Base-by-base conservation (phyloP, 1,139 yeast species). In the Tardiomyces depauwii region DNA sequence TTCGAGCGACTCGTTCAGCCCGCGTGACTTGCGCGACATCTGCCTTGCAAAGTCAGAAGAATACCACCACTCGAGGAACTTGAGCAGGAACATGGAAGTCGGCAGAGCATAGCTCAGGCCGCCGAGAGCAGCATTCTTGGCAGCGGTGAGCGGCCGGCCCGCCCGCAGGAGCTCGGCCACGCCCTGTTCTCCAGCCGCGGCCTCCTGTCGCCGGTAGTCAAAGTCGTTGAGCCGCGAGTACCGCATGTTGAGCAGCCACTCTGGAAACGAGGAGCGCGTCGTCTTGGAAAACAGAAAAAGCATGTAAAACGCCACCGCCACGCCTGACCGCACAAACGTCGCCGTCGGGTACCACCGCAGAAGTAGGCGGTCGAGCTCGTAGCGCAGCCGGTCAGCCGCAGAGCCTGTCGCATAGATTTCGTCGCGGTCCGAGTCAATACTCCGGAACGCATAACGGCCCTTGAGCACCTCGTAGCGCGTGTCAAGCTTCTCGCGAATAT, bases 31-130 rank as follows among this genome's bases (percentile, higher is more conserved):
- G 53, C 76, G 76, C 11, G 78, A 68, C 42, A 86, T 64, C 55
- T 80, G 79, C 5, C 74, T 67, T 1, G 87, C 81, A 56, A 87
- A 76, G 52, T 84, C 87, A 16, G 89, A 80, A 41, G 85, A 77
- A 51, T 82, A 80, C 95, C 96, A 89, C 97, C 97, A 89, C 62
- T 91, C 97, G 45, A 88, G 72, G 55, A 91, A 87, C 64, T 88
- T 87, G 52, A 91, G 72, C 33, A 83, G 61, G 61, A 91, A 89
- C 49, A 91, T 83, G 2, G 95, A 86, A 0, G 84, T 74, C 0
- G 97, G 97, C 66, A 91, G 78, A 30, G 84, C 70, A 44, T 66
- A 62, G 13, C 64, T 54, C 32, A 62, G 52, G 0, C 54, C 54
- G 2, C 36, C 25, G 12, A 47, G 30, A 2, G 45, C 44, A 3